These are phyloP conservation scores for Nigrograna mackinnonii DNA, from an alignment of 2,329 filamentous ascomycete genomes.

Conservation along the genomic window DNA sequence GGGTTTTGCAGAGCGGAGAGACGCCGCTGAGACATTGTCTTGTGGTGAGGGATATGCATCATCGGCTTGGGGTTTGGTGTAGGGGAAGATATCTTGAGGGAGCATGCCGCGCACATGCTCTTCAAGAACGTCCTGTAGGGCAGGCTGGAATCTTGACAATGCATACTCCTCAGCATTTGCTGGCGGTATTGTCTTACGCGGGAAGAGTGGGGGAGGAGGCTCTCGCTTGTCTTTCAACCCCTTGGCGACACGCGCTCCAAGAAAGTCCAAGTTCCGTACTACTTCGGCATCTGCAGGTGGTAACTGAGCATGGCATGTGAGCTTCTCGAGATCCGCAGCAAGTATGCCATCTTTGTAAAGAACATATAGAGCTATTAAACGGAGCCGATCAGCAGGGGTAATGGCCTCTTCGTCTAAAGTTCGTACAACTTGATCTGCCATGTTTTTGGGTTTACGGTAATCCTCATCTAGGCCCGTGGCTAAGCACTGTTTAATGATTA, in stretches of 20 bases:
- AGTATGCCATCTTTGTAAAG: constrained; percentile 87
- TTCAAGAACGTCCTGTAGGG: constrained; percentile 82
- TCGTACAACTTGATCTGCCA: constrained; percentile 82
- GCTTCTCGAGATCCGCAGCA: constrained; percentile 78
- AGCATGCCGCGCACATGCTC: constrained; percentile 53
- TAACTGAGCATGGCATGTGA: constrained; percentile 81
- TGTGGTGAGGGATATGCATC: constrained; percentile 59
- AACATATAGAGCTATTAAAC: constrained; percentile 83
- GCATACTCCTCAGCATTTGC: constrained; percentile 72
- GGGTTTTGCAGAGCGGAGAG: constrained; percentile 86
- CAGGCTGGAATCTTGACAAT: constrained; percentile 85
- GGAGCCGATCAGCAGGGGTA: constrained; percentile 72
- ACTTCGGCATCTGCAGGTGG: constrained; percentile 73
- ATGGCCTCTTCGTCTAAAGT: constrained; percentile 86
- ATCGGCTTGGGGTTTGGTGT: constrained; percentile 61
- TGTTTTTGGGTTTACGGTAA: constrained; percentile 84
- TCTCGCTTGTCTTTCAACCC: constrained; percentile 78
- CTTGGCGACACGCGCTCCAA: constrained; percentile 75
- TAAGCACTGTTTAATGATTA: constrained; percentile 58
- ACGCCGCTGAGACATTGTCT: constrained; percentile 59
- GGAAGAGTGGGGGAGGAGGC: constrained; percentile 70
- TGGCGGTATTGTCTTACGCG: constrained; percentile 60
- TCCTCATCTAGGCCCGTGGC: constrained; percentile 94
- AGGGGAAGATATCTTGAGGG: constrained; percentile 50
- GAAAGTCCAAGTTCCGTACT: constrained; percentile 76